phyloP scores from a whole-genome alignment of 257 asterid genomes.

The Nicotiana benthamiana region DNA sequence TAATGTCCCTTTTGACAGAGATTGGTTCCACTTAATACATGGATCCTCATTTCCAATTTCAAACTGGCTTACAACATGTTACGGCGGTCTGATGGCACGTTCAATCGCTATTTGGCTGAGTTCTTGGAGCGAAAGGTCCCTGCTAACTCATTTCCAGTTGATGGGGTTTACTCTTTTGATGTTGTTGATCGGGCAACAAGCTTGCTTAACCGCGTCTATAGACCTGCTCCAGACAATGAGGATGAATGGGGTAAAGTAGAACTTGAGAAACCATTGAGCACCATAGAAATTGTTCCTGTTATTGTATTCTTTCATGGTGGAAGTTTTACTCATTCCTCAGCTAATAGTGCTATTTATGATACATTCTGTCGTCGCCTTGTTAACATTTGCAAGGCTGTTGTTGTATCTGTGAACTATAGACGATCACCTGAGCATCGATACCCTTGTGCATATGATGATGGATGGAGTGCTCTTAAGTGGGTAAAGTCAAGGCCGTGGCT shows the following conservation, averaged over 20 bases:
- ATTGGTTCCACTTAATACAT: constrained; percentile 41
- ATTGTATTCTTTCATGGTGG: constrained; percentile 41
- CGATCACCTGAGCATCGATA: constrained; percentile 39
- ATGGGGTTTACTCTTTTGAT: constrained; percentile 44
- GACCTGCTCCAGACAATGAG: constrained; percentile 26
- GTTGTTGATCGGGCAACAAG: constrained; percentile 26
- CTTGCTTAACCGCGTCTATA: constrained; percentile 28
- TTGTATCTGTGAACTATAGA: constrained; percentile 38
- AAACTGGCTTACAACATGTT: constrained; percentile 40
- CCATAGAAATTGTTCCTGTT: constrained; percentile 30
- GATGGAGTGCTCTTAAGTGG: constrained; percentile 41
- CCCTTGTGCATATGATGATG: constrained; percentile 41
- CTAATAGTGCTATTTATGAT: constrained; percentile 41
- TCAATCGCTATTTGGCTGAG: constrained; percentile 39
- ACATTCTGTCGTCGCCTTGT: constrained; percentile 42
- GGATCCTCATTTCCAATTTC: constrained; percentile 42
- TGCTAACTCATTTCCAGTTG: constrained; percentile 29
- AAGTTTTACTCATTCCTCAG: constrained; percentile 41
- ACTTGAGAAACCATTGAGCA: constrained; percentile 33
- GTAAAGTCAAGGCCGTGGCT: constrained; percentile 34
- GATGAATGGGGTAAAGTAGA: constrained; percentile 30
- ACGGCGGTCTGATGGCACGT: constrained; percentile 41
- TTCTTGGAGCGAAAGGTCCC: constrained; percentile 37
- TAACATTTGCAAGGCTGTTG: constrained; percentile 30
- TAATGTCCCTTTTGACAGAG: constrained; percentile 17